Conservation (phyloP, 805 yeast species). For the Candida anglica region DNA sequence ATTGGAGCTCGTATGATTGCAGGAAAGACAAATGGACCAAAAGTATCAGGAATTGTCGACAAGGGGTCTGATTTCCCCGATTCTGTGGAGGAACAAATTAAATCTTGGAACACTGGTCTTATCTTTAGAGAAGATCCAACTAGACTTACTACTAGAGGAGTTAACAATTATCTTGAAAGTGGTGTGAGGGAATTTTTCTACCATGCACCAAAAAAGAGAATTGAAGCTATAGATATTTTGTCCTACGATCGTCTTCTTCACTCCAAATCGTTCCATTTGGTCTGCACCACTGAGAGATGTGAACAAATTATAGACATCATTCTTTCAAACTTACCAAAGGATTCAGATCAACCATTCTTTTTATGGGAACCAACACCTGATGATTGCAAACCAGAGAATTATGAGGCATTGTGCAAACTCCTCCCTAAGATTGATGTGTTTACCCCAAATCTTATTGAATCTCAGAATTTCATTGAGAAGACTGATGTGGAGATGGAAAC, state of each 20-base stretch:
- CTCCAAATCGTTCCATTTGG: conserved; percentile 56
- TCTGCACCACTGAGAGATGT: conserved; percentile 69
- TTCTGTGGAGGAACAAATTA: conserved; percentile 39
- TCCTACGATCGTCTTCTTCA: conserved; percentile 30
- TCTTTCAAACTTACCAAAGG: conserved; percentile 14
- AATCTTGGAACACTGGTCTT: conserved; percentile 60
- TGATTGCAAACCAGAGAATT: conserved; percentile 53
- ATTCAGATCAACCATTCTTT: conserved; percentile 30
- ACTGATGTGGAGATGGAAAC: conserved; percentile 51
- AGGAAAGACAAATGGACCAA: conserved; percentile 25
- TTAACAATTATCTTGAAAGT: conserved; percentile 65
- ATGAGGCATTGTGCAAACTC: conserved; percentile 24
- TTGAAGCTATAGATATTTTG: conserved; percentile 53
- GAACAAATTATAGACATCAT: conserved; percentile 39
- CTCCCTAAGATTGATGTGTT: conserved; percentile 52
- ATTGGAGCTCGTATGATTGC: conserved; percentile 66
- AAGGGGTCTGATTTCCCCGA: conserved; percentile 75
- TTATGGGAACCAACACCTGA: conserved; percentile 91
- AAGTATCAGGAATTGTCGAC: conserved; percentile 71
- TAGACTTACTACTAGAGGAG: conserved; percentile 75
- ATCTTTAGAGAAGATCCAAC: conserved; percentile 46
- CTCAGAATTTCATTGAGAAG: conserved; percentile 17
- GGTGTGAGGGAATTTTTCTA: conserved; percentile 59
- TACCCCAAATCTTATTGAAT: conserved; percentile 85
- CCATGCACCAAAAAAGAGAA: conserved; percentile 55